Evolutionary conservation across 1,139 yeast species (phyloP).

Genomic region (Fermentozyma sake): DNA sequence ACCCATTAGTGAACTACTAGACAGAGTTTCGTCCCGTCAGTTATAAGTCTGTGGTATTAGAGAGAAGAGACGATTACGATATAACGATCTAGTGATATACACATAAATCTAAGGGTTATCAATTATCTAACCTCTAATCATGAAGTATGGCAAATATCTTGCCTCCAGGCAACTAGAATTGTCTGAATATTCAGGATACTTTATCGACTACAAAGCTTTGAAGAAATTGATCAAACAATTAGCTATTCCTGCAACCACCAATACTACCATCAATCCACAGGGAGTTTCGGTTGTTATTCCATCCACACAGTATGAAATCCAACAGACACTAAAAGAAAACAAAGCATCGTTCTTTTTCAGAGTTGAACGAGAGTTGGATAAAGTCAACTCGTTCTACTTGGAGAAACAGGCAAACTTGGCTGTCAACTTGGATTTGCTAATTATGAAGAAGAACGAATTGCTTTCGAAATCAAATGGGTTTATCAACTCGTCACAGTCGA

Average conservation of each 20-base stretch:
- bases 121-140: too few species aligned
- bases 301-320: constrained; percentile 31
- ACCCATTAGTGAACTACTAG: too few species aligned
- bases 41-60: too few species aligned
- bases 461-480: constrained; percentile 14
- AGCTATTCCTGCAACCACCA: constrained; percentile 38
- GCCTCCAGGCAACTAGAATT: constrained; percentile 92
- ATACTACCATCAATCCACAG: constrained; percentile 1
- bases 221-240: constrained; percentile 74
- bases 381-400: constrained; percentile 83
- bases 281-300: constrained; percentile 10
- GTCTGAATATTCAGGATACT: constrained; percentile 91
- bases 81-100: too few species aligned
- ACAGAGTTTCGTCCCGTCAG: too few species aligned
- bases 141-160: constrained; percentile 94
- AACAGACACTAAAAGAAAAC: constrained; percentile 75
- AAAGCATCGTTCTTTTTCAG: constrained; percentile 91
- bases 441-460: constrained; percentile 65
- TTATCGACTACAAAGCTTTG: constrained; percentile 89
- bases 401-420: constrained; percentile 87
- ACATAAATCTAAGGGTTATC: too few species aligned
- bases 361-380: constrained; percentile 89
- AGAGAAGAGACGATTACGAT: too few species aligned
- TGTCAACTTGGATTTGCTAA: constrained; percentile 69
- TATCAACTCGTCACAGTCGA: constrained; percentile 15